Evolutionary conservation across 2,329 filamentous ascomycete species (phyloP), one percentile per base, ranked within the genome.

Genomic region (Paracamarosporium sp.): DNA sequence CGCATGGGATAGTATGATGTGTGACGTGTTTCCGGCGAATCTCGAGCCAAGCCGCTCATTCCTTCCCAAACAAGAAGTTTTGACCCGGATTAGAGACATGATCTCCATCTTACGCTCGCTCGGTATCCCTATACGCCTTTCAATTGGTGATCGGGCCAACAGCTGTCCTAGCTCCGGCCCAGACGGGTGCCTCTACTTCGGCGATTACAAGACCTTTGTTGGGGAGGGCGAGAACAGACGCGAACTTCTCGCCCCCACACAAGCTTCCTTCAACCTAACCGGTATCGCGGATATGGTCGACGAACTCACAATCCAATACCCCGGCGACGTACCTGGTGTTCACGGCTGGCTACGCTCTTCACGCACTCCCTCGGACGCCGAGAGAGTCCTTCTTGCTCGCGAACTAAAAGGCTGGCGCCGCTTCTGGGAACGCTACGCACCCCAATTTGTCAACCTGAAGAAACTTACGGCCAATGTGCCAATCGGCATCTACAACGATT

Each of bases 1-100:
- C 1, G 62, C 67, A 8, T 76, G 73, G 74, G 72, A 74, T 17
- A 63, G 41, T 28, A 68, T 76, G 70, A 74, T 75, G 72, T 75
- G 70, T 51, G 74, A 76, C 43, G 73, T 72, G 1, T 76, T 76
- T 31, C 74, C 74, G 5, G 69, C 66, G 1, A 76, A 76, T 48
- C 63, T 75, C 15, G 71, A 73, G 48, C 63, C 66, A 9, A 67
- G 48, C 33, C 62, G 67, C 33, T 65, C 64, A 1, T 66, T 73
- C 40, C 65, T 73, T 5, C 68, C 71, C 3, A 76, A 75, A 51
- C 53, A 60, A 13, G 70, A 76, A 17, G 64, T 75, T 13, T 40
- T 76, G 5, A 62, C 62, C 5, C 68, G 71, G 25, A 73, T 76
- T 38, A 63, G 67, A 28, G 59, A 61, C 33, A 75, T 74, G 71